A percentile compares a stretch with the other conserved stretches of the same genome.
phyloP scores from a whole-genome alignment of 208 protist genomes.

The Acanthamoeba culbertsoni region DNA sequence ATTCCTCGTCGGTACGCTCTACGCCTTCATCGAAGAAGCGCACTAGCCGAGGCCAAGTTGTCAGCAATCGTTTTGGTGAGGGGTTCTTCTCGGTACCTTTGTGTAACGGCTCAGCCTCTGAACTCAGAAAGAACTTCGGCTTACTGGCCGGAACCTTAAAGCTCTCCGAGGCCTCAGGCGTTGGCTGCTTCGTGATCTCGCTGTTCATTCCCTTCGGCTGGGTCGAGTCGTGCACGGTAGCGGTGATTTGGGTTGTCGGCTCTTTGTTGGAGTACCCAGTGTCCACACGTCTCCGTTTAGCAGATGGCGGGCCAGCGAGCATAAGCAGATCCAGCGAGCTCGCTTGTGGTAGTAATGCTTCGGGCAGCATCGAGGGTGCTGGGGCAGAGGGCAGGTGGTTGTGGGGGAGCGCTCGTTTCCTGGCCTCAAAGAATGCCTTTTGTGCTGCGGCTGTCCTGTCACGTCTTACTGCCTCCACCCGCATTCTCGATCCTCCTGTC shows the following conservation, averaged over 20 bases:
- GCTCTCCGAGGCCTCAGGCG: too few relatives aligned
- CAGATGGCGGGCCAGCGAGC: not conserved
- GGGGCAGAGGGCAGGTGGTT: not conserved
- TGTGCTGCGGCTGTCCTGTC: not conserved
- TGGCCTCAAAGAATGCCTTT: not conserved
- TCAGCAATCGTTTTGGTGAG: not conserved
- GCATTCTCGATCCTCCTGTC: not conserved
- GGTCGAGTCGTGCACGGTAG: too few relatives aligned
- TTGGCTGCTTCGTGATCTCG: too few relatives aligned
- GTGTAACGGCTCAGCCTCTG: not conserved
- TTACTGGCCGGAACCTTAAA: not conserved
- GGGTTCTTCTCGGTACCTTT: too few relatives aligned
- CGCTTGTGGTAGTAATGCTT: not conserved
- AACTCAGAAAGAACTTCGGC: not conserved
- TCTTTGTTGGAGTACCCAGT: not conserved
- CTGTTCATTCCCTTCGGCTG: not conserved
- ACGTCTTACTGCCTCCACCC: not conserved
- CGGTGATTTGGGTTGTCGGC: not conserved
- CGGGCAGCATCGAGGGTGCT: not conserved
- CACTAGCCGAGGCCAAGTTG: too few relatives aligned
- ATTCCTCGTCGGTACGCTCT: conserved; percentile 12
- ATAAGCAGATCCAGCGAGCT: not conserved
- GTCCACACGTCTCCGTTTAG: too few relatives aligned
- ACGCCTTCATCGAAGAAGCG: conserved; percentile 9
- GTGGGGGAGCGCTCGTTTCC: not conserved